A percentile compares a stretch with the other conserved stretches of the same genome.
These are phyloP conservation scores for Ogataea haglerorum DNA, from an alignment of 805 yeast species.

Conservation along the genomic window DNA sequence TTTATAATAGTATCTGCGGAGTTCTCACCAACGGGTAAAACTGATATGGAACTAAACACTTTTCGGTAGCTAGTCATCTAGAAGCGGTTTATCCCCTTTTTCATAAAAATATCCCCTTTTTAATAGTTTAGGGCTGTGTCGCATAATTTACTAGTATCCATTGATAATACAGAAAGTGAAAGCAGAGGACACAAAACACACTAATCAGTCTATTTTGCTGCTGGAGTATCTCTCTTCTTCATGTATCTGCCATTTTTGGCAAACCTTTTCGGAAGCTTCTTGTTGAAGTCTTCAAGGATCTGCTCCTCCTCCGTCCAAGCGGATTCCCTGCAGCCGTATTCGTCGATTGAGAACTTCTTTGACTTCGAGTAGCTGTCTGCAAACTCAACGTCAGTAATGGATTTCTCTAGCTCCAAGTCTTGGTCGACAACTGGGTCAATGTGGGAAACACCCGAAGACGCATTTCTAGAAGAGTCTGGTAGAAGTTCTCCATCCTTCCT, in stretches of 20 bases:
- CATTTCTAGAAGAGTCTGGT: slow-evolving; percentile 1
- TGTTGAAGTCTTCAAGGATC: slow-evolving; percentile 4
- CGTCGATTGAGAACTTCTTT: slow-evolving; percentile 12
- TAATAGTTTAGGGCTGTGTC: slow-evolving; percentile 7
- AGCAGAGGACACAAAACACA: not conserved
- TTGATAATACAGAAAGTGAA: slow-evolving; percentile 9
- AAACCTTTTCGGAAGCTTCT: slow-evolving; percentile 18
- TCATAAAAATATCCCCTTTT: slow-evolving; percentile 2
- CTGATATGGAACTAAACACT: slow-evolving; percentile 15
- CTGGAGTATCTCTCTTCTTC: slow-evolving; percentile 12
- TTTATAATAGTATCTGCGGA: slow-evolving; percentile 11
- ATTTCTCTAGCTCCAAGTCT: slow-evolving; percentile 30
- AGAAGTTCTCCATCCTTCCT: not conserved
- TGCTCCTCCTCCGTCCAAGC: slow-evolving; percentile 2
- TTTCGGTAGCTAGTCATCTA: slow-evolving; percentile 9
- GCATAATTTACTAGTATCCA: not conserved
- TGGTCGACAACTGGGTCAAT: slow-evolving; percentile 27
- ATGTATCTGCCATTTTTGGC: slow-evolving; percentile 20
- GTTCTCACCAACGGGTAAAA: slow-evolving; percentile 16
- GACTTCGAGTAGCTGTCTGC: slow-evolving; percentile 20
- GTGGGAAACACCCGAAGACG: not conserved
- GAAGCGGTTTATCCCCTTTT: not conserved
- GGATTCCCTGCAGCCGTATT: not conserved
- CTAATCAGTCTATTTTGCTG: not conserved
- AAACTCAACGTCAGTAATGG: slow-evolving; percentile 33